Evolutionary conservation across 768 basidiomycete genomes (phyloP), one percentile per base, ranked within the genome.

Genomic region (Mycena capillaripes): DNA sequence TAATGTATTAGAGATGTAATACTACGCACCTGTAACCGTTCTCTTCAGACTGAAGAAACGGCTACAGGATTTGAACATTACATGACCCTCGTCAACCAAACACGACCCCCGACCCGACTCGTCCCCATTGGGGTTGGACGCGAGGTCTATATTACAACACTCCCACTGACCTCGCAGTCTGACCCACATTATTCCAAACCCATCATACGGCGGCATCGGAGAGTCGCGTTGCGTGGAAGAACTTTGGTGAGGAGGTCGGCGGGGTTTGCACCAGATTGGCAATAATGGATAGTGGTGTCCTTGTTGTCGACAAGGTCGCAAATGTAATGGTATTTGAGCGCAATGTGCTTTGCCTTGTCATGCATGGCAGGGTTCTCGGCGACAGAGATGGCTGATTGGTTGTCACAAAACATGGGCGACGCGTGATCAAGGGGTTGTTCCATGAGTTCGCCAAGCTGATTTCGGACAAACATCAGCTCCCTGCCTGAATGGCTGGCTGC

Each of bases 281-380:
- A 40, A 11, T 40, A 65, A 16, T 65, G 50, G 4, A 65, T 29
- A 11, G 36, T 40, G 4, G 55, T 29, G 19, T 30, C 10, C 10
- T 30, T 40, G 36, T 40, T 19, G 0, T 65, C 50, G 8, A 55
- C n/a, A 38, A 53, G 52, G 25, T 65, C 52, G 25, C 63, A 38
- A n/a, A 65, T 65, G 21, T 55, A 40, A 9, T 65, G 63, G 6
- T 65, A 42, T 21, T 55, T 53, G 4, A 65, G 11, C 5, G 50
- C 63, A 4, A 65, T 55, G 17, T 65, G 63, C 23, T 65, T 65
- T 9, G 36, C 63, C 19, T 65, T 65, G 50, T 53, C 50, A 27
- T 65, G 63, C 63, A 55, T 55, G 3, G 50, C 38, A 0, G 63
- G 36, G n/a, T 65, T 65, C 12, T 65, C 27, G 1, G 63, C 52